Percentiles rank a stretch among this genome's conserved stretches.
phyloP scores from a whole-genome alignment of 106 monocot genomes.

The Hemerocallis citrina region DNA sequence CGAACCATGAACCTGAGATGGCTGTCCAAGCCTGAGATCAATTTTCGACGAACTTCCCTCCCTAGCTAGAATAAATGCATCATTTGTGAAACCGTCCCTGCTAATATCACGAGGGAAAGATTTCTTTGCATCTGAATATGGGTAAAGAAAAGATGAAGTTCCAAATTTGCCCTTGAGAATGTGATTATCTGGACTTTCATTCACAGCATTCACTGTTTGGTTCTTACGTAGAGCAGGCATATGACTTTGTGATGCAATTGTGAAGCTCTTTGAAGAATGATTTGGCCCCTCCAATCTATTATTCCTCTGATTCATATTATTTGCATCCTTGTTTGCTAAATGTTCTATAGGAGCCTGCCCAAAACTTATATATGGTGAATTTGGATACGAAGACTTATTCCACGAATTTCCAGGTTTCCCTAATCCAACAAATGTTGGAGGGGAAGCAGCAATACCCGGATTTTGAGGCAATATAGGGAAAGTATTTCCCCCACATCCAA shows the following conservation, averaged over 20 bases:
- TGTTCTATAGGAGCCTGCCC: conserved; percentile 11
- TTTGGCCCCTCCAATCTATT: not conserved
- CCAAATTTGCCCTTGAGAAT: conserved; percentile 1
- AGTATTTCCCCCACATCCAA: conserved; percentile 20
- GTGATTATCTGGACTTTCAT: no score
- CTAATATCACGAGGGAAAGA: conserved; percentile 8
- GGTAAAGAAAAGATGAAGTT: conserved; percentile 10
- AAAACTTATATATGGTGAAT: conserved; percentile 6
- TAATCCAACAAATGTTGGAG: conserved; percentile 18
- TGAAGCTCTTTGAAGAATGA: conserved; percentile 1
- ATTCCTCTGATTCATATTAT: conserved; percentile 15
- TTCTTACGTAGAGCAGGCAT: conserved; percentile 18
- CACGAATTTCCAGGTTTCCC: conserved; percentile 19
- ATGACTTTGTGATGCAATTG: conserved; percentile 5
- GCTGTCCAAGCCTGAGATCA: conserved; percentile 83
- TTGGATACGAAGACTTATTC: conserved; percentile 9
- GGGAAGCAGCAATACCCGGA: conserved; percentile 7
- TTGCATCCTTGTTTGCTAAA: conserved; percentile 2
- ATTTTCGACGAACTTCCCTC: conserved; percentile 34
- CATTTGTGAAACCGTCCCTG: conserved; percentile 13
- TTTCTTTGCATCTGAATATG: conserved; percentile 7
- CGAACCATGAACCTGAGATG: conserved; percentile 34
- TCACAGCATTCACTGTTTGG: conserved; percentile 3
- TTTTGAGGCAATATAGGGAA: conserved; percentile 6
- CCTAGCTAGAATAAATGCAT: conserved; percentile 1